Percentiles rank a stretch among this genome's conserved stretches.
These are phyloP conservation scores for Heritiera littoralis DNA, from an alignment of 345 rosid genomes.

Conservation along the genomic window DNA sequence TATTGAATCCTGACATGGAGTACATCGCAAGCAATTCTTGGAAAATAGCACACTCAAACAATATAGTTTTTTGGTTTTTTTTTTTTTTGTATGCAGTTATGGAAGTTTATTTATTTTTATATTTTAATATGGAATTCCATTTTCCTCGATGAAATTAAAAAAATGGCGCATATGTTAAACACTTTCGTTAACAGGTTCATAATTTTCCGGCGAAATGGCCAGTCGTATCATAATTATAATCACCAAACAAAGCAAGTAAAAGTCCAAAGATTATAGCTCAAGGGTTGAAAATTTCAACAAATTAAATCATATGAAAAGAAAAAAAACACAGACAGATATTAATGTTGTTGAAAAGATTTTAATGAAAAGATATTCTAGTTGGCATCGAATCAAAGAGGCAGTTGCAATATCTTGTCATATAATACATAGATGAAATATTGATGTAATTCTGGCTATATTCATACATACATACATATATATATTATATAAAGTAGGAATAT, in stretches of 20 bases:
- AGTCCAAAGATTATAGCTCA: neutral
- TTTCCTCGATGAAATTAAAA: neutral
- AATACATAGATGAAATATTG: neutral
- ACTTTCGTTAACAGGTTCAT: neutral
- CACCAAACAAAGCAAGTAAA: neutral
- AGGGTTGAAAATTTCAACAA: neutral
- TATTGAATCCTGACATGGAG: slow-evolving; percentile 31
- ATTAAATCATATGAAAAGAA: neutral
- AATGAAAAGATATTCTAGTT: neutral
- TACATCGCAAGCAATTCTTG: slow-evolving; percentile 31
- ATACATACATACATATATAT: no score
- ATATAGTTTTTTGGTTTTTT: neutral
- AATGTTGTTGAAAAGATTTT: neutral
- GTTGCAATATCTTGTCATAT: neutral
- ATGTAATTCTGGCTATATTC: no score
- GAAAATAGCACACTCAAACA: slow-evolving; percentile 25
- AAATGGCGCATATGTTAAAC: neutral
- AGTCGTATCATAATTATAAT: neutral
- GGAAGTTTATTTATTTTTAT: neutral
- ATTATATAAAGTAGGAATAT: no score
- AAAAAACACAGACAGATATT: neutral
- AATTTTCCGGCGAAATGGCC: neutral
- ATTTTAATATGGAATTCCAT: neutral
- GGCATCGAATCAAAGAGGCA: neutral
- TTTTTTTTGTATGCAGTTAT: neutral